A percentile compares a stretch with the other conserved stretches of the same genome.
These are phyloP conservation scores for Nothophoma quercina DNA, from an alignment of 2,329 filamentous ascomycete species.

Conservation along the genomic window DNA sequence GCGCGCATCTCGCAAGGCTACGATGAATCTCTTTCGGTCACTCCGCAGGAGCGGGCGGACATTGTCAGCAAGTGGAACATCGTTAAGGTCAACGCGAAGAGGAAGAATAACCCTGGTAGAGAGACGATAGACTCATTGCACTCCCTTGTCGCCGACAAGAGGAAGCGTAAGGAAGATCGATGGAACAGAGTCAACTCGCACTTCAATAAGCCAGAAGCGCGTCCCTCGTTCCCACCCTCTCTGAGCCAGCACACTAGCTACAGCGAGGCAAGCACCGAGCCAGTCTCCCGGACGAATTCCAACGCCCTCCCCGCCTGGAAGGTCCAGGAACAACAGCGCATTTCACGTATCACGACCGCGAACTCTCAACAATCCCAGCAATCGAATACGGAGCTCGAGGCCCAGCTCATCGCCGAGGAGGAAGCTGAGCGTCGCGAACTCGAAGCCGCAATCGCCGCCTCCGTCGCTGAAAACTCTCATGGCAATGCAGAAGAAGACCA, in stretches of 20 bases:
- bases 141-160: slow-evolving; percentile 50
- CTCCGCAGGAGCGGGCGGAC: slow-evolving; percentile 66
- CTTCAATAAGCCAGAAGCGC: slow-evolving; percentile 27
- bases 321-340: slow-evolving; percentile 34
- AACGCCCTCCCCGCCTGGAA: slow-evolving; percentile 24
- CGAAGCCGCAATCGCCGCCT: slow-evolving; percentile 72
- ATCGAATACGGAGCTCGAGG: slow-evolving; percentile 24
- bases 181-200: slow-evolving; percentile 36
- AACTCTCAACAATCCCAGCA: slow-evolving; percentile 21
- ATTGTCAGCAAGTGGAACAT: slow-evolving; percentile 72
- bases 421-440: slow-evolving; percentile 66
- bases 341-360: slow-evolving; percentile 27
- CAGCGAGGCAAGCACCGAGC: slow-evolving; percentile 14
- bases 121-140: slow-evolving; percentile 60
- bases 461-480: slow-evolving; percentile 71
- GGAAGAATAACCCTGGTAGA: slow-evolving; percentile 59
- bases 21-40: slow-evolving; percentile 66
- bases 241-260: slow-evolving; percentile 25
- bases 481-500: slow-evolving; percentile 75
- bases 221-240: slow-evolving; percentile 23
- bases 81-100: slow-evolving; percentile 65
- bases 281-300: slow-evolving; percentile 26
- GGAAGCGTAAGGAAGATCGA: slow-evolving; percentile 45
- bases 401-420: slow-evolving; percentile 35
- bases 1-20: slow-evolving; percentile 79